Base-by-base conservation (phyloP, 495 filamentous ascomycete species). In the Amphirosellinia nigrospora region DNA sequence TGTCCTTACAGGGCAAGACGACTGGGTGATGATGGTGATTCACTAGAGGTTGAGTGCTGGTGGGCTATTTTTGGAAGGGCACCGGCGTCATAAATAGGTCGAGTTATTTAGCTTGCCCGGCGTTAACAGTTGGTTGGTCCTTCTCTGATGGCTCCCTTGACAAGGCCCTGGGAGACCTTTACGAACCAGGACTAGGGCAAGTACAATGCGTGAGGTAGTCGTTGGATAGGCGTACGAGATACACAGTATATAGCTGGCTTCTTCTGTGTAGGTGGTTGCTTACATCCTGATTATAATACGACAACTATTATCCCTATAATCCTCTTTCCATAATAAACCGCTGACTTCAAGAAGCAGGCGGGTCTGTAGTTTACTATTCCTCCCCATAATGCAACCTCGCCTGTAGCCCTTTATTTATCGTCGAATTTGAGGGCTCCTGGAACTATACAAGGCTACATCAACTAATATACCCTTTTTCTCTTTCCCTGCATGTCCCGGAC, bases 1-100 rank as follows among this genome's bases (percentile, higher is more conserved):
- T 45, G 61, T 73, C 2, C 72, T 84, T 11, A 66, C 74, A 0
- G 83, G 82, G 11, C 74, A 84, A 65, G 84, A 86, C 56, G 82
- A 85, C 43, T 86, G 82, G 82, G 77, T 7, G 78, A 79, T 15
- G 81, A 80, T 11, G 81, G 76, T 10, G 81, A 79, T 11, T 64
- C 66, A 15, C 63, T 69, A 16, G 55, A 60, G 3, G 77, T 84
- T 9, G 79, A 82, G 32, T 85, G 84, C 43, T 84, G 83, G 84
- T 83, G 78, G 78, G 84, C 79, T 1, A 69, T 86, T 13, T 84
- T 84, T 67, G 75, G 71, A 50, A 73, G 80, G 32, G 43, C 39
- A 23, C n/a, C 38, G 21, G 9, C 10, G 7, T 64, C 34, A 43
- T 0, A 36, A 19, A 19, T n/a, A n/a, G n/a, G n/a, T n/a, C n/a